Conservation (phyloP, 768 basidiomycete genomes). For the Mrakia blollopis region DNA sequence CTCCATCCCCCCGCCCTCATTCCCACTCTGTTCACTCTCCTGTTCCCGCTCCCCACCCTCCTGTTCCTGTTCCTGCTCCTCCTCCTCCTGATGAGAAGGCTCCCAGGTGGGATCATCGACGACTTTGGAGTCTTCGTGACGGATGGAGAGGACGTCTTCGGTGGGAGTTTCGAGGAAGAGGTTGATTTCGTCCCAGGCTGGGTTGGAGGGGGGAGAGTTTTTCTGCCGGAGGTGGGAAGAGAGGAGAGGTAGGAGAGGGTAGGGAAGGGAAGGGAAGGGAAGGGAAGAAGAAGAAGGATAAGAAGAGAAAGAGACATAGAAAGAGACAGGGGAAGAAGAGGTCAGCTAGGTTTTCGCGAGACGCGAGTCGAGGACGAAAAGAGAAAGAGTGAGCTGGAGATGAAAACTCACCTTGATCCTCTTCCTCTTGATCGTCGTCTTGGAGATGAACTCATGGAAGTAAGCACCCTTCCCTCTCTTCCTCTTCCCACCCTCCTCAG, state of each 20-base stretch:
- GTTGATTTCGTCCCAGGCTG: constrained; percentile 5
- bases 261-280: not conserved
- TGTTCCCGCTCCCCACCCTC: not conserved
- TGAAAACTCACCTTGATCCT: constrained; percentile 8
- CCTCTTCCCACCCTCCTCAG: not conserved
- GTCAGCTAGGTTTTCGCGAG: too few relatives aligned
- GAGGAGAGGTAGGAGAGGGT: not conserved
- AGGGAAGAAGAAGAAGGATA: not conserved
- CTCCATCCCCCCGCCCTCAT: not conserved
- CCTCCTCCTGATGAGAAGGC: not conserved
- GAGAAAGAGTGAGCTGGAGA: too few relatives aligned
- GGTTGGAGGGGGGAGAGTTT: not conserved
- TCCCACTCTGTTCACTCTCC: not conserved
- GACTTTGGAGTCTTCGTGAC: not conserved
- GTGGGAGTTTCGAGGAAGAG: not conserved
- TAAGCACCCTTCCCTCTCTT: constrained; percentile 19
- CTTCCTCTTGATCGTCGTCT: constrained; percentile 19
- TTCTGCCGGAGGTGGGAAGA: not conserved
- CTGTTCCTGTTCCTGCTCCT: not conserved
- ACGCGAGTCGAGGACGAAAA: not conserved
- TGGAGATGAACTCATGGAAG: constrained; percentile 19
- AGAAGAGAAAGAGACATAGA: not conserved
- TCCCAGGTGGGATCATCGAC: constrained; percentile 4
- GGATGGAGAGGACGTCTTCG: not conserved
- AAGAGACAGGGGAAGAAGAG: not conserved